phyloP scores from a whole-genome alignment of 106 monocot species.

The Acorus gramineus region DNA sequence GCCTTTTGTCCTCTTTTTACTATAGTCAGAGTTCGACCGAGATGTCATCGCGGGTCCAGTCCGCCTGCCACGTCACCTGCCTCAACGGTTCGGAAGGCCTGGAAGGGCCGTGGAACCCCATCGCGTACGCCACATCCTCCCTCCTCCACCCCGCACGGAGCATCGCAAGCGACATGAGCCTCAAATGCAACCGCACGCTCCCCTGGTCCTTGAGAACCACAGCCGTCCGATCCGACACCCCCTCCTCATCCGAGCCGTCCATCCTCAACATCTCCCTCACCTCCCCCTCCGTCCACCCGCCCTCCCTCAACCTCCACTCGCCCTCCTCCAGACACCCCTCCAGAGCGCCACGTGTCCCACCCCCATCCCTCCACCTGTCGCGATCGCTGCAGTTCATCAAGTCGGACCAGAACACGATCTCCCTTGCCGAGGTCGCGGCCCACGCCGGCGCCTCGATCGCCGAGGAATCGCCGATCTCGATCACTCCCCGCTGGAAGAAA shows the following conservation, averaged over 20 bases:
- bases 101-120: slow-evolving; percentile 8
- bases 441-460: slow-evolving; percentile 13
- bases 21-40: background rate
- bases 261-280: slow-evolving; percentile 35
- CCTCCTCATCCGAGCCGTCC: background rate
- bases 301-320: slow-evolving; percentile 8
- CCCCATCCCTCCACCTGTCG: slow-evolving; percentile 5
- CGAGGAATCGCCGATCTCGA: background rate
- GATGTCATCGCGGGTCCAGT: slow-evolving; percentile 3
- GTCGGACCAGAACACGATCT: slow-evolving; percentile 22
- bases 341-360: slow-evolving; percentile 6
- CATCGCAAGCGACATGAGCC: slow-evolving; percentile 23
- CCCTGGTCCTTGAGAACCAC: slow-evolving; percentile 6
- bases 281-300: slow-evolving; percentile 33
- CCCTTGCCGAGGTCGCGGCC: slow-evolving; percentile 24
- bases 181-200: slow-evolving; percentile 27
- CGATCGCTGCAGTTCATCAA: slow-evolving; percentile 6
- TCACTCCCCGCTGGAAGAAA: slow-evolving; percentile 24
- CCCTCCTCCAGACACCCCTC: slow-evolving; percentile 31
- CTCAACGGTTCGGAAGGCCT: background rate
- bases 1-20: no score
- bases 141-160: slow-evolving; percentile 46
- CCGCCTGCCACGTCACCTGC: slow-evolving; percentile 9
- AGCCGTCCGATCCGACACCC: slow-evolving; percentile 10
- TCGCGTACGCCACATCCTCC: slow-evolving; percentile 38